Evolutionary conservation across 768 basidiomycete species (phyloP).

Genomic region (Cystobasidiopsis lactophilus): DNA sequence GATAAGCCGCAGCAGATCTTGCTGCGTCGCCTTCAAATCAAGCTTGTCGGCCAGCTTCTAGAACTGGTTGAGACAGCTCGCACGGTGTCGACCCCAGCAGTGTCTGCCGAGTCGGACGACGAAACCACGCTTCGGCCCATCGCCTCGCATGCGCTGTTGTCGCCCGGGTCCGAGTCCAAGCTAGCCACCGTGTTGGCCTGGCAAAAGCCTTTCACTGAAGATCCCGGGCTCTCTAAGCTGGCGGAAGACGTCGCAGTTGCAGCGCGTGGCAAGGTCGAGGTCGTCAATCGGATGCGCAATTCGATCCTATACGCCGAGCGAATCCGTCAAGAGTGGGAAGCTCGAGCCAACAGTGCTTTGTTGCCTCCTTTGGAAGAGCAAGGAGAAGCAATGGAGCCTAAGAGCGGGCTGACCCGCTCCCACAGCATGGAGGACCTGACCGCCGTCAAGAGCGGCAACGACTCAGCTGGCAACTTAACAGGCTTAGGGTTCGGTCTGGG

Average conservation of each 20-base stretch:
- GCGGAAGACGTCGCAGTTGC: conserved; percentile 70
- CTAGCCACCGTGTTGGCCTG: conserved; percentile 64
- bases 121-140: conserved; percentile 77
- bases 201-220: conserved; percentile 65
- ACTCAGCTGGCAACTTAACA: conserved; percentile 1
- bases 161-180: conserved; percentile 69
- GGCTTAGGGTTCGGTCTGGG: too few species aligned
- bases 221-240: conserved; percentile 58
- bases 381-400: conserved; percentile 23
- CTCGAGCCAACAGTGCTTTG: conserved; percentile 50
- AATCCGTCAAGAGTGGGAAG: conserved; percentile 92
- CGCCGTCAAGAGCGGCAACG: conserved; percentile 16
- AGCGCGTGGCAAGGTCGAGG: conserved; percentile 82
- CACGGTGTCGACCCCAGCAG: conserved; percentile 63
- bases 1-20: background rate
- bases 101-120: conserved; percentile 47
- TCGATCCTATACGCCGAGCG: conserved; percentile 93
- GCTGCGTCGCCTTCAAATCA: conserved; percentile 25
- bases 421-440: background rate
- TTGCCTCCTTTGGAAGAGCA: conserved; percentile 25
- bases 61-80: conserved; percentile 58
- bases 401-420: conserved; percentile 10
- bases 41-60: conserved; percentile 62
- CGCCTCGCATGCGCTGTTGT: conserved; percentile 71
- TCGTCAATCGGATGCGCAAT: conserved; percentile 85